A percentile compares a stretch with the other conserved stretches of the same genome.
phyloP scores from a whole-genome alignment of 2,329 filamentous ascomycete species.

The Lecanicillium sp. region DNA sequence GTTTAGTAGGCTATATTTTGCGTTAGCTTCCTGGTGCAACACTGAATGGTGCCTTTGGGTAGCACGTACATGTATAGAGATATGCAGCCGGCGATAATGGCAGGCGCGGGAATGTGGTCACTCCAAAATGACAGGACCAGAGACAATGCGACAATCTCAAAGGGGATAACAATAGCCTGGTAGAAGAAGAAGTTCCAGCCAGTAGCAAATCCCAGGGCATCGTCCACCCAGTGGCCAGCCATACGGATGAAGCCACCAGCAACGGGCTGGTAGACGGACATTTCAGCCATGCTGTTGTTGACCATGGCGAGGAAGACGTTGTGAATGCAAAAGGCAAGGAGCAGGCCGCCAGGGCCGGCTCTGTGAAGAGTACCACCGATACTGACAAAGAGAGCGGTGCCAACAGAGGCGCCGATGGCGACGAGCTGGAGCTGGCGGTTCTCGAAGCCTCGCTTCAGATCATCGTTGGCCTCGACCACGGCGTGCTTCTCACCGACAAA shows the following conservation, averaged over 20 bases:
- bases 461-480: too few species aligned
- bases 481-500: too few species aligned
- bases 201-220: conserved; percentile 50
- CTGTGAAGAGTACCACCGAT: conserved; percentile 45
- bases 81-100: conserved; percentile 13
- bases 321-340: conserved; percentile 53
- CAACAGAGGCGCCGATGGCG: too few species aligned
- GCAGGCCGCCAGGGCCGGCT: conserved; percentile 39
- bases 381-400: conserved; percentile 38
- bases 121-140: conserved; percentile 23
- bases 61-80: conserved; percentile 40
- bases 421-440: too few species aligned
- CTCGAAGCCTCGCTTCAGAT: too few species aligned
- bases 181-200: conserved; percentile 37
- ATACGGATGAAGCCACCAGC: conserved; percentile 56
- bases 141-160: conserved; percentile 32
- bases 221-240: conserved; percentile 57
- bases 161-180: conserved; percentile 32
- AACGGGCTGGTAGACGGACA: conserved; percentile 55
- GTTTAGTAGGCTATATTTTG: conserved; percentile 50
- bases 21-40: conserved; percentile 24
- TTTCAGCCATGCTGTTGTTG: conserved; percentile 59
- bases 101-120: conserved; percentile 19
- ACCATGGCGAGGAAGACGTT: conserved; percentile 47
- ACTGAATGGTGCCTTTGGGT: conserved; percentile 32